phyloP scores from a whole-genome alignment of 1,284 basidiomycete genomes.

The Moesziomyces globuligerus region DNA sequence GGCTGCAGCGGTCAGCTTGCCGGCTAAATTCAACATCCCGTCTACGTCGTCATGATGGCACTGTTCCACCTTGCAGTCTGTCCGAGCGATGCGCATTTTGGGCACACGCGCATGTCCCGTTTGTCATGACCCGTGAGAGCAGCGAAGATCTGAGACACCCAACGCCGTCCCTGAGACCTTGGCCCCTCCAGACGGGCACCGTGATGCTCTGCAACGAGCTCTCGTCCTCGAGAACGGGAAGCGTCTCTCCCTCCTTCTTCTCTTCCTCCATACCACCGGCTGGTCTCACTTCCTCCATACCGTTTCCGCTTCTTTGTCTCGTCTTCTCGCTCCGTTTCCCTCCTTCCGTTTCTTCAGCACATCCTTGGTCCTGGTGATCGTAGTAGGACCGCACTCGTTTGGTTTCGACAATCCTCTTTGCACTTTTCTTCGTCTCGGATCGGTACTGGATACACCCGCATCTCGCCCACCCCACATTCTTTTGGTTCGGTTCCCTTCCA shows the following conservation, averaged over 20 bases:
- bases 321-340: not conserved
- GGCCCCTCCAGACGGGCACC: too few species aligned
- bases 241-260: slow-evolving; percentile 10
- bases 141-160: not conserved
- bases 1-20: not conserved
- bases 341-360: slow-evolving; percentile 10
- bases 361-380: slow-evolving; percentile 29
- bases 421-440: slow-evolving; percentile 4
- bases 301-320: not conserved
- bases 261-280: slow-evolving; percentile 42
- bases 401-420: slow-evolving; percentile 1
- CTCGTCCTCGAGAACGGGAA: not conserved
- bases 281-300: slow-evolving; percentile 30
- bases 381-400: not conserved
- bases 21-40: slow-evolving; percentile 23
- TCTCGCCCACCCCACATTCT: slow-evolving; percentile 20
- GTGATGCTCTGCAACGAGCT: too few species aligned
- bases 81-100: not conserved
- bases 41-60: slow-evolving; percentile 2
- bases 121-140: not conserved
- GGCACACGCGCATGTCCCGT: not conserved
- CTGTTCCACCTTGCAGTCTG: not conserved
- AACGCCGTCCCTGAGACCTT: not conserved
- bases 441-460: slow-evolving; percentile 3
- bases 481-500: not conserved